Percentiles rank a stretch among this genome's conserved stretches.
phyloP scores from a whole-genome alignment of 2,329 filamentous ascomycete genomes.

The Fusarium dlaminii region DNA sequence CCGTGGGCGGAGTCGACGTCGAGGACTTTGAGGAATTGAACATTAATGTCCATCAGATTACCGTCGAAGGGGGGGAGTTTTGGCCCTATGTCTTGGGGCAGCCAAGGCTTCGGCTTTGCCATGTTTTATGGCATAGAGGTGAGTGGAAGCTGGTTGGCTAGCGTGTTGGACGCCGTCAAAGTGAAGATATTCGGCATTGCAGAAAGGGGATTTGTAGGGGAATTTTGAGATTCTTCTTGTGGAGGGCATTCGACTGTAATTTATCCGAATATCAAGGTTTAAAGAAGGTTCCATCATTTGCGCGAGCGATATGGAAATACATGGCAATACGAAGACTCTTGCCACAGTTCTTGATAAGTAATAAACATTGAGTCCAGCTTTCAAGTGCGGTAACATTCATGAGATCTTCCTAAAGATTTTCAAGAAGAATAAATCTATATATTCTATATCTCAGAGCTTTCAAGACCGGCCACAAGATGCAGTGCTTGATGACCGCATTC shows the following conservation, averaged over 20 bases:
- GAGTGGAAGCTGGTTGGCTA: accelerated
- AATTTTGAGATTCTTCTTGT: accelerated
- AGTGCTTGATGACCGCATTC: accelerated
- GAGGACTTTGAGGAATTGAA: neutral
- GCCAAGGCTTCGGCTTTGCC: neutral
- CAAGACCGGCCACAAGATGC: accelerated
- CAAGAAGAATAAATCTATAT: accelerated
- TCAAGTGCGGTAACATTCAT: neutral
- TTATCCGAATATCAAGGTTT: accelerated
- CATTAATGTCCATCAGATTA: neutral
- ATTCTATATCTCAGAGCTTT: accelerated
- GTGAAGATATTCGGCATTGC: neutral
- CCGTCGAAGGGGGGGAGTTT: neutral
- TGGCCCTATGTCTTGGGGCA: neutral
- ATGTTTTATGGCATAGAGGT: neutral
- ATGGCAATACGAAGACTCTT: accelerated
- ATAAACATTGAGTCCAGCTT: accelerated
- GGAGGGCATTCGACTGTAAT: neutral
- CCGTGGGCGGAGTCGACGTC: neutral
- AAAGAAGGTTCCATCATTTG: neutral
- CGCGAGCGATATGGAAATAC: accelerated
- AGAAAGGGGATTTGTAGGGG: no score
- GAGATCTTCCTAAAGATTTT: accelerated
- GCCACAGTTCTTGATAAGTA: accelerated
- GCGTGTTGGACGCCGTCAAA: neutral